phyloP scores from a whole-genome alignment of 1,284 basidiomycete genomes.

The Singerocomus rubriflavus region DNA sequence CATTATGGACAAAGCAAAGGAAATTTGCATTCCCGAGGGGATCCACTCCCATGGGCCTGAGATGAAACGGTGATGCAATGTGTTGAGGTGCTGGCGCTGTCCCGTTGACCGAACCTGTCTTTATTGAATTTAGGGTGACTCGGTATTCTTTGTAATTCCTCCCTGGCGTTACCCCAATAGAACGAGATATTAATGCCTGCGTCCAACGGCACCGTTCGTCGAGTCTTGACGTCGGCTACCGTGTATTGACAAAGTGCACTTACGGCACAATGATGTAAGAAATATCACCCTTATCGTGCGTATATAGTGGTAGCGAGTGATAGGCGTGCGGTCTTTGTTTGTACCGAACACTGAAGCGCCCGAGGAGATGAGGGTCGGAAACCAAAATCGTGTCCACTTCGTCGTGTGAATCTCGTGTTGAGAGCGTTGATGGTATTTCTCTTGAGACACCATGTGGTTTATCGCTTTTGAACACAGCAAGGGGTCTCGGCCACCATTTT shows the following conservation, averaged over 20 bases:
- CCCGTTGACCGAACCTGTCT: background rate
- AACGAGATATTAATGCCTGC: background rate
- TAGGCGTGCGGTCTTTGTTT: background rate
- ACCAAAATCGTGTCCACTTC: background rate
- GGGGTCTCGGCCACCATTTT: background rate
- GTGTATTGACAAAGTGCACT: background rate
- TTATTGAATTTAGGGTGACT: too few species aligned
- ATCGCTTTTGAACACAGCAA: background rate
- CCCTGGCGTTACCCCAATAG: background rate
- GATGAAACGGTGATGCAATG: too few species aligned
- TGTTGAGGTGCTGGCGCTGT: background rate
- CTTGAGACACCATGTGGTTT: background rate
- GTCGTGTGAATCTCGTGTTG: background rate
- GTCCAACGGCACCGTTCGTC: too few species aligned
- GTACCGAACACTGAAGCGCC: background rate
- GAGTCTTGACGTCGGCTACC: background rate
- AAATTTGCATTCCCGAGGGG: too few species aligned
- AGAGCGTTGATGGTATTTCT: background rate
- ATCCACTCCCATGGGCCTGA: too few species aligned
- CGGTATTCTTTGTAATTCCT: background rate
- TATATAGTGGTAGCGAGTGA: background rate
- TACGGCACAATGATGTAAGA: background rate
- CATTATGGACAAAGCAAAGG: too few species aligned
- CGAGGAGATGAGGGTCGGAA: background rate
- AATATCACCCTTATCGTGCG: background rate